Conservation (phyloP, 495 filamentous ascomycete genomes). For the Sabuloglossum arenarium region DNA sequence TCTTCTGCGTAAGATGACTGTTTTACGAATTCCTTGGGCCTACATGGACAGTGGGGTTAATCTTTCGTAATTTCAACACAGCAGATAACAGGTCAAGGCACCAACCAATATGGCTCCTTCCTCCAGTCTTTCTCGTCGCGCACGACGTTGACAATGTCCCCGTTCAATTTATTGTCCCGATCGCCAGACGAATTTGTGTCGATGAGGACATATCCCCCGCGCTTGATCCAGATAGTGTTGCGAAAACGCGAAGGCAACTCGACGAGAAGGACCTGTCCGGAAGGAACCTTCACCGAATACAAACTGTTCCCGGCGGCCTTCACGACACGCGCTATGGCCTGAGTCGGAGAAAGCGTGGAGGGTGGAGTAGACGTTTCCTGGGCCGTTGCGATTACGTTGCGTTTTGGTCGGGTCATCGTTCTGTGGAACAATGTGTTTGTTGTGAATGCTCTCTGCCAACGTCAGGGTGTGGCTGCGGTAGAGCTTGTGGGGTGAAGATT, state of each 20-base stretch:
- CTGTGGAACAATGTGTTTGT: neutral
- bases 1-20: slow-evolving; percentile 31
- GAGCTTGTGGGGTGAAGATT: neutral
- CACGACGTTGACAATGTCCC: slow-evolving; percentile 86
- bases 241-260: slow-evolving; percentile 70
- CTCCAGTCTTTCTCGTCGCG: slow-evolving; percentile 82
- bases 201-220: slow-evolving; percentile 68
- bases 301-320: slow-evolving; percentile 76
- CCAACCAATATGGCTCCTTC: slow-evolving; percentile 74
- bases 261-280: slow-evolving; percentile 38
- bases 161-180: slow-evolving; percentile 59
- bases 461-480: neutral
- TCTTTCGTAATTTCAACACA: neutral
- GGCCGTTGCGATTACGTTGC: slow-evolving; percentile 49
- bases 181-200: slow-evolving; percentile 44
- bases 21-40: slow-evolving; percentile 66
- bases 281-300: slow-evolving; percentile 47
- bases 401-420: slow-evolving; percentile 51
- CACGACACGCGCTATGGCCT: slow-evolving; percentile 52
- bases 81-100: slow-evolving; percentile 3
- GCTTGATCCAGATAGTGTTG: slow-evolving; percentile 75
- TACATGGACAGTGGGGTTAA: slow-evolving; percentile 14
- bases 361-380: slow-evolving; percentile 60
- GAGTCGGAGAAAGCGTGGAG: slow-evolving; percentile 34
- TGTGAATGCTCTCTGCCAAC: neutral